Conservation (phyloP, 2,329 filamentous ascomycete species). For the Xylariomycetidae sp. region DNA sequence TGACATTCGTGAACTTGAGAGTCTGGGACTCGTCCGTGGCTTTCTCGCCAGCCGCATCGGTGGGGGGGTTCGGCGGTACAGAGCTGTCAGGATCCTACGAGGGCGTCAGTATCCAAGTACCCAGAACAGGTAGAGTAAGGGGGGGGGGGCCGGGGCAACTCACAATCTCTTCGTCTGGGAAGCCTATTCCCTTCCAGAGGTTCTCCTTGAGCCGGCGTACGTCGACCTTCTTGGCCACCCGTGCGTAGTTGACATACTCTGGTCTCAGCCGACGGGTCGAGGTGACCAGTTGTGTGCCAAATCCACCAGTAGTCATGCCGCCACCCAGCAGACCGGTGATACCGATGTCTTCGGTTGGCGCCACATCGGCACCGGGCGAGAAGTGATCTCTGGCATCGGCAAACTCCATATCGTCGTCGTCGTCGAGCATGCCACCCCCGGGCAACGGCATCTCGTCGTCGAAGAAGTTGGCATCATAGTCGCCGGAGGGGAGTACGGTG, state of each 20-base stretch:
- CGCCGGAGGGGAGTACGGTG: constrained; percentile 56
- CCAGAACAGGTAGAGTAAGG: neutral
- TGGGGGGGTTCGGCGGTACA: constrained; percentile 24
- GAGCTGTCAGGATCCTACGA: constrained; percentile 21
- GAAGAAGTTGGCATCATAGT: constrained; percentile 98
- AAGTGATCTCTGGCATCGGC: constrained; percentile 77
- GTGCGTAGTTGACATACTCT: constrained; percentile 65
- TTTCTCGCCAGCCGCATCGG: constrained; percentile 21
- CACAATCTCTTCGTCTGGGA: constrained; percentile 45
- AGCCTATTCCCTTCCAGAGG: constrained; percentile 60
- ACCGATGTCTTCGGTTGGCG: constrained; percentile 39
- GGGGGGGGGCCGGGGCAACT: constrained; percentile 20
- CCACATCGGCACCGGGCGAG: constrained; percentile 55
- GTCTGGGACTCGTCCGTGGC: constrained; percentile 37
- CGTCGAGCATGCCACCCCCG: constrained; percentile 51
- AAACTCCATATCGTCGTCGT: constrained; percentile 68
- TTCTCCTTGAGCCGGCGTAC: constrained; percentile 64
- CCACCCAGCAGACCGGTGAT: constrained; percentile 45
- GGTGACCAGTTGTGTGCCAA: constrained; percentile 63
- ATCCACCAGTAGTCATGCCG: constrained; percentile 44
- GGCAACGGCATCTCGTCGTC: constrained; percentile 72
- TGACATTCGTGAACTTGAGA: constrained; percentile 84
- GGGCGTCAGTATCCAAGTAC: constrained; percentile 6
- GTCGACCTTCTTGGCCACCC: constrained; percentile 66
- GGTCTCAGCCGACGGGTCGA: constrained; percentile 56